These are phyloP conservation scores for Kernera saxatilis DNA, from an alignment of 345 rosid species.

Conservation along the genomic window DNA sequence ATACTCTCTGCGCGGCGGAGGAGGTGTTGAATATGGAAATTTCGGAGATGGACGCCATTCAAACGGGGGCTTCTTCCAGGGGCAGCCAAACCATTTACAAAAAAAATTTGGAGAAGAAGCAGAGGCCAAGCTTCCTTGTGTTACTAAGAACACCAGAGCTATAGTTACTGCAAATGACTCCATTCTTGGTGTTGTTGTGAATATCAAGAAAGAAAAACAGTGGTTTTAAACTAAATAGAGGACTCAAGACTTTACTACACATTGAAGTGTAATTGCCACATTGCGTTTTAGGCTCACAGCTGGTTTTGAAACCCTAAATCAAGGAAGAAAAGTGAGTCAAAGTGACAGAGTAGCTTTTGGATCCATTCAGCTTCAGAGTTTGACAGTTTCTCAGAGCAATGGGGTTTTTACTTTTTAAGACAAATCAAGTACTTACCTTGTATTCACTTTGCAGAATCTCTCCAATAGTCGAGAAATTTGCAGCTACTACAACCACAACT, in stretches of 20 bases:
- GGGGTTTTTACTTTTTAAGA: not conserved
- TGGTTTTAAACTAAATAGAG: not conserved
- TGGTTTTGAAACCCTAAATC: constrained; percentile 6
- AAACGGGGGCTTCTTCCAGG: not conserved
- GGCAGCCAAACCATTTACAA: not conserved
- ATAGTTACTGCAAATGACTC: not conserved
- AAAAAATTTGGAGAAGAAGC: not conserved
- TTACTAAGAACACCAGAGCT: constrained; percentile 2
- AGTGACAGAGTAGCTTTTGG: constrained; percentile 3
- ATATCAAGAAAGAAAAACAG: not conserved
- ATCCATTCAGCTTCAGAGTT: not conserved
- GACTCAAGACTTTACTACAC: not conserved
- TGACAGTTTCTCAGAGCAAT: not conserved
- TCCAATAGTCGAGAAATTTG: not conserved
- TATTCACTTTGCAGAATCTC: not conserved
- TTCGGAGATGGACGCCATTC: constrained; percentile 14
- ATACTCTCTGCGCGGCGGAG: not conserved
- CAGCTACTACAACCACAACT: not conserved
- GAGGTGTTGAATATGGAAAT: not conserved
- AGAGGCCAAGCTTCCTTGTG: constrained; percentile 25
- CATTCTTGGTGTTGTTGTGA: constrained; percentile 1
- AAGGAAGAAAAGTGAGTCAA: constrained; percentile 2
- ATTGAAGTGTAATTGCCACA: constrained; percentile 5
- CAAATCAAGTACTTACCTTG: not conserved
- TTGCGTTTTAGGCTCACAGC: constrained; percentile 1